A percentile compares a stretch with the other conserved stretches of the same genome.
Evolutionary conservation across 1,284 basidiomycete species (phyloP).

Genomic region (Sanguinoderma infundibulare): DNA sequence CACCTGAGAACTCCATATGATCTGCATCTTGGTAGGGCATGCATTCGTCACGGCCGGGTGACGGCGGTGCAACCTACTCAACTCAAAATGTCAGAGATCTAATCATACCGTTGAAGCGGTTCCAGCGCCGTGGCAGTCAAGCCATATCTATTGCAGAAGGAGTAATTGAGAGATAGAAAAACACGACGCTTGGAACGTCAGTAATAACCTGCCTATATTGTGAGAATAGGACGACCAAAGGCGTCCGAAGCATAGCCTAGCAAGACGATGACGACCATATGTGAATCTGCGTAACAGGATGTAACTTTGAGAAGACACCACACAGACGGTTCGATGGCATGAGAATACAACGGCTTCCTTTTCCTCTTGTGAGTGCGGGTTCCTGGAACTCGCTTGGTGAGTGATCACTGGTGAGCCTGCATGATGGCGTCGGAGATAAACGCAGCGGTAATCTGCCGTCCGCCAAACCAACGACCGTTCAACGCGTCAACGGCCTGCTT

Average conservation of each 20-base stretch:
- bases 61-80: slow-evolving; percentile 4
- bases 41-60: not conserved
- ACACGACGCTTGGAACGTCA: slow-evolving; percentile 27
- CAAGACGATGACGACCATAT: slow-evolving; percentile 12
- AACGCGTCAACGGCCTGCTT: slow-evolving; percentile 87
- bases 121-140: not conserved
- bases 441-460: slow-evolving; percentile 81
- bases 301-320: slow-evolving; percentile 24
- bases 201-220: slow-evolving; percentile 38
- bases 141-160: slow-evolving; percentile 33
- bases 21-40: not conserved
- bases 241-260: slow-evolving; percentile 6
- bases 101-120: slow-evolving; percentile 9
- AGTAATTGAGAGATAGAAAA: slow-evolving; percentile 29
- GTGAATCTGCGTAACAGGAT: slow-evolving; percentile 29
- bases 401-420: slow-evolving; percentile 80
- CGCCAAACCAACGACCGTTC: slow-evolving; percentile 96
- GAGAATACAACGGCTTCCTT: slow-evolving; percentile 25
- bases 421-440: slow-evolving; percentile 93
- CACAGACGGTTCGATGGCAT: slow-evolving; percentile 16
- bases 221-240: slow-evolving; percentile 18
- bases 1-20: slow-evolving; percentile 3
- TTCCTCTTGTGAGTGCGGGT: slow-evolving; percentile 16
- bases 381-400: not conserved
- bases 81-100: not conserved